phyloP scores from a whole-genome alignment of 192 early-diverging fungal species.

The Gamsiella multidivaricata region DNA sequence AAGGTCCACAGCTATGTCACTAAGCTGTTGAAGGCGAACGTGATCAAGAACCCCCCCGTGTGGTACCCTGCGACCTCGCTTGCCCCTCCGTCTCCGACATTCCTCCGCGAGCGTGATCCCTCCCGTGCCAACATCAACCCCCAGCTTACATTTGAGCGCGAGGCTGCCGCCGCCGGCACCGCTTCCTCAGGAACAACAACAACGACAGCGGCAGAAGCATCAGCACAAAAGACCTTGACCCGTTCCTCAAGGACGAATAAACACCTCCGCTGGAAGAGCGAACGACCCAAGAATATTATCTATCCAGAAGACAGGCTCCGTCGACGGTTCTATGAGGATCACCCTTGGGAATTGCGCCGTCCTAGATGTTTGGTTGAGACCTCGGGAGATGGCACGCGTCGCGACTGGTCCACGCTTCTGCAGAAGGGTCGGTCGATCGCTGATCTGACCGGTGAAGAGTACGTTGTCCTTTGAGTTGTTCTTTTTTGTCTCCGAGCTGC shows the following conservation, averaged over 20 bases:
- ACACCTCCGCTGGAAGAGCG: slow-evolving; percentile 68
- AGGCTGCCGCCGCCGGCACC: too few species aligned
- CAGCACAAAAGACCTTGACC: slow-evolving; percentile 11
- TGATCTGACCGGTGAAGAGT: slow-evolving; percentile 88
- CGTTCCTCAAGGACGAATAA: slow-evolving; percentile 59
- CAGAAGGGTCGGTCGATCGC: slow-evolving; percentile 57
- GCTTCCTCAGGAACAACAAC: too few species aligned
- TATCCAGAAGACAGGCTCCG: slow-evolving; percentile 93
- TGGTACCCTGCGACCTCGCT: slow-evolving; percentile 63
- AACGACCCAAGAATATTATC: slow-evolving; percentile 76
- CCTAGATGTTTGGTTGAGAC: slow-evolving; percentile 79
- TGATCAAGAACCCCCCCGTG: slow-evolving; percentile 62
- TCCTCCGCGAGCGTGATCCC: slow-evolving; percentile 61
- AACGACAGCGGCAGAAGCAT: slow-evolving; percentile 1
- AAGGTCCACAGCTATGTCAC: slow-evolving; percentile 64
- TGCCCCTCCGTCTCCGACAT: slow-evolving; percentile 65
- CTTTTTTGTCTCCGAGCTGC: too few species aligned
- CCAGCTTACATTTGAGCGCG: slow-evolving; percentile 13
- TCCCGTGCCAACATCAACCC: slow-evolving; percentile 16
- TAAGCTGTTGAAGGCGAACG: slow-evolving; percentile 61
- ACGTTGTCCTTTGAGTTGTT: slow-evolving; percentile 50
- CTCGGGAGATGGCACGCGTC: slow-evolving; percentile 60
- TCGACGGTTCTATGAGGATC: slow-evolving; percentile 87
- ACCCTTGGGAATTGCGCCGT: slow-evolving; percentile 88
- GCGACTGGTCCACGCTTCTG: slow-evolving; percentile 68